These are phyloP conservation scores for Psilocybe subaeruginosa DNA, from an alignment of 768 basidiomycete species.

Conservation along the genomic window DNA sequence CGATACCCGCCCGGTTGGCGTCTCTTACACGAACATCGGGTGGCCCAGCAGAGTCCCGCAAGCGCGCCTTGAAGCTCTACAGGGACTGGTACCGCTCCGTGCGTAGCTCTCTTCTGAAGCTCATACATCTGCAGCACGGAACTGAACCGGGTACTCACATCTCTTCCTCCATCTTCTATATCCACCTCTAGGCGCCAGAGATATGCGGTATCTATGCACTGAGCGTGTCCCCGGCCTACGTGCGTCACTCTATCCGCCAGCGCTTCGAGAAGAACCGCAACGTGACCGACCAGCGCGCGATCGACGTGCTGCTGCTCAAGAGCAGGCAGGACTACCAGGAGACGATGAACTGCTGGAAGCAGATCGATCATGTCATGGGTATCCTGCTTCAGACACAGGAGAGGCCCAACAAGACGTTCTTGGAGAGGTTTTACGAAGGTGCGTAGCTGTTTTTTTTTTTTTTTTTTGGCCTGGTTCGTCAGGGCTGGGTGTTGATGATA, in stretches of 20 bases:
- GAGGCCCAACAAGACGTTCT: conserved; percentile 58
- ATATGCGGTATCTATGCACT: conserved; percentile 83
- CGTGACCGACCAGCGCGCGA: conserved; percentile 77
- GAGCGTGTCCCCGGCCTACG: conserved; percentile 72
- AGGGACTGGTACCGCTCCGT: conserved; percentile 94
- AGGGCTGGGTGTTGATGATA: too few species aligned
- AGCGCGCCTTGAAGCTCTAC: conserved; percentile 78
- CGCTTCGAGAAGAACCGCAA: conserved; percentile 86
- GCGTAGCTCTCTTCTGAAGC: conserved; percentile 32
- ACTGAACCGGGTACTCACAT: not conserved
- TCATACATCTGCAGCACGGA: not conserved
- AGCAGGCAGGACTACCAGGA: conserved; percentile 90
- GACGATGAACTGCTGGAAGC: conserved; percentile 93
- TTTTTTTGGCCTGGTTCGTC: conserved; percentile 5
- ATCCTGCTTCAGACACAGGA: conserved; percentile 57
- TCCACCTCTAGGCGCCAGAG: conserved; percentile 77
- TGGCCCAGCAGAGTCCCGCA: conserved; percentile 60
- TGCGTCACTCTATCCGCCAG: conserved; percentile 83
- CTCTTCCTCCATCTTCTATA: not conserved
- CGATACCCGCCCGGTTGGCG: conserved; percentile 90
- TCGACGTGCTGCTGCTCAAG: conserved; percentile 89
- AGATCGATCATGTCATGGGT: conserved; percentile 78
- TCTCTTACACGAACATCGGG: conserved; percentile 64
- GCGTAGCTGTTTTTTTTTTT: conserved; percentile 27
- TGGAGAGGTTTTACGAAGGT: conserved; percentile 89